Conservation (phyloP, 164 flowering plant species). For the Brasenia schreberi region DNA sequence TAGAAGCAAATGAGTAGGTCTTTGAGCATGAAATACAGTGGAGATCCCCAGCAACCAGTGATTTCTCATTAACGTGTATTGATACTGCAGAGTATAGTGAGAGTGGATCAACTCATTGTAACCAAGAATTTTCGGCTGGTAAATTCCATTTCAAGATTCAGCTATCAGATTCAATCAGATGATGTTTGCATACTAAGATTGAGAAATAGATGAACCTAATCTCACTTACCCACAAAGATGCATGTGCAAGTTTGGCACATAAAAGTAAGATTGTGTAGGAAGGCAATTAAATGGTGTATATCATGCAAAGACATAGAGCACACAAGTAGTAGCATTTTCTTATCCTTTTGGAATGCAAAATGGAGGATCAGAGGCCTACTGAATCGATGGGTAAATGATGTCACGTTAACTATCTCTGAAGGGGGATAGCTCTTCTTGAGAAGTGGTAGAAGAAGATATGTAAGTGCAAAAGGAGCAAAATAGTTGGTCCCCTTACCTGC, state of each 20-base stretch:
- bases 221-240: background rate
- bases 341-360: background rate
- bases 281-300: too few species aligned
- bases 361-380: constrained; percentile 24
- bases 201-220: background rate
- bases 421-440: constrained; percentile 57
- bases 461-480: constrained; percentile 71
- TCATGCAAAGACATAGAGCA: too few species aligned
- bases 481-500: constrained; percentile 90
- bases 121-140: too few species aligned
- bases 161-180: background rate
- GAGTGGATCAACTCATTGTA: background rate
- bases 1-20: constrained; percentile 52
- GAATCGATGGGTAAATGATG: constrained; percentile 81
- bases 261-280: too few species aligned
- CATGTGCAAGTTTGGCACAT: too few species aligned
- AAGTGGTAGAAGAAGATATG: constrained; percentile 64
- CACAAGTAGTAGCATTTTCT: too few species aligned
- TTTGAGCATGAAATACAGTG: constrained; percentile 13
- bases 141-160: too few species aligned
- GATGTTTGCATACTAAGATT: too few species aligned
- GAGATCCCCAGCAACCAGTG: constrained; percentile 29
- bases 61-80: constrained; percentile 34
- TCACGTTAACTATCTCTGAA: constrained; percentile 73
- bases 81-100: constrained; percentile 25